Base-by-base conservation (phyloP, 2,329 filamentous ascomycete genomes). In the Hypoxylon sp. region DNA sequence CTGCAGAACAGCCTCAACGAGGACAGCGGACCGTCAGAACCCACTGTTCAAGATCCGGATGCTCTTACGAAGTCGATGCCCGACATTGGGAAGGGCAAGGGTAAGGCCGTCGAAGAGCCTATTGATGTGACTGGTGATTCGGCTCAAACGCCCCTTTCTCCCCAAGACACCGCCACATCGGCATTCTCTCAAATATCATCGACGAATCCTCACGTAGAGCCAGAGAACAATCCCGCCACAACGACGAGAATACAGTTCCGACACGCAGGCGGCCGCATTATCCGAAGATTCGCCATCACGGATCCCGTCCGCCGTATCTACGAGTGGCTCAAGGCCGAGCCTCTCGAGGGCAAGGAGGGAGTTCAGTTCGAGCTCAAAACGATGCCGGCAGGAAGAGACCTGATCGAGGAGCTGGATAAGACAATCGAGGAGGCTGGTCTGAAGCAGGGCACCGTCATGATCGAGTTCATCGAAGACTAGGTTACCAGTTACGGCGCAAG, bases 401-500 rank as follows among this genome's bases (percentile, higher is more conserved):
- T 99, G 63, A 91, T 97, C 42, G 89, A 91, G 16, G 80, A 84
- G 57, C 82, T 97, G 50, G 90, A 93, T 49, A 81, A 85, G 69
- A 92, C 89, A 0, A 91, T 99, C 64, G 88, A 88, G 70, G 90
- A 93, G 74, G 93, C 91, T 0, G 93, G 94, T 0, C 79, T 99
- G 72, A 97, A 96, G 82, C 95, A 96, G 75, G 93, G 91, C 2
- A 97, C 93, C 0, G 91, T 99, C 6, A 97, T 97, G 93, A 90
- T 99, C 71, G 96, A 97, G 78, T 96, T 93, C 74, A 79, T 92
- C 61, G 90, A 92, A 77, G 84, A 86, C 9, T 82, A 49, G 12
- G 64, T 48, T 46, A 11, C 11, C 11, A 8, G 24, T 11, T 36
- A 6, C 32, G 6, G 4, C 50, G n/a, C n/a, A 28, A 12, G 42